These are phyloP conservation scores for Cercophora sp. DNA, from an alignment of 495 filamentous ascomycete species.

Conservation along the genomic window DNA sequence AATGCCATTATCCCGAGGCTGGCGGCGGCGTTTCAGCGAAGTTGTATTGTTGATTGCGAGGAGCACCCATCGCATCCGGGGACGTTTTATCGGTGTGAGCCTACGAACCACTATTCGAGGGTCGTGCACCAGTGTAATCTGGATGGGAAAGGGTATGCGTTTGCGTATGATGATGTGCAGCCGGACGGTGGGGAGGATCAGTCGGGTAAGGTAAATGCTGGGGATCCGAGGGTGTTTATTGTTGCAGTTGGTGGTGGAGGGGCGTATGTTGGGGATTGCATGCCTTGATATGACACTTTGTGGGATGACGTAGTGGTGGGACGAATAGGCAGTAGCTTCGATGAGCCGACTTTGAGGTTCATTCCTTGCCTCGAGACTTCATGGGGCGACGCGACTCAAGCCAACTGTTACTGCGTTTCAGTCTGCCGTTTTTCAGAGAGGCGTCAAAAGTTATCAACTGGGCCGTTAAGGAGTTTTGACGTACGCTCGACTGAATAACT, in stretches of 20 bases:
- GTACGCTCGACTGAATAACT: too few species aligned
- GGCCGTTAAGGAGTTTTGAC: too few species aligned
- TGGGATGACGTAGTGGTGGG: too few species aligned
- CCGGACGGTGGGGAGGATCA: conserved; percentile 58
- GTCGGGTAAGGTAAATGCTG: conserved; percentile 61
- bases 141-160: conserved; percentile 70
- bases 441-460: too few species aligned
- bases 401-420: too few species aligned
- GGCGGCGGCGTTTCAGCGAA: conserved; percentile 66
- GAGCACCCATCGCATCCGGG: conserved; percentile 49
- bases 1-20: conserved; percentile 61
- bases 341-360: too few species aligned
- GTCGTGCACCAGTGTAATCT: conserved; percentile 63
- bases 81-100: conserved; percentile 52
- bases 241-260: conserved; percentile 61
- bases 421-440: too few species aligned
- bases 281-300: too few species aligned
- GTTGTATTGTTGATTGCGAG: conserved; percentile 49
- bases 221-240: conserved; percentile 55
- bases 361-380: too few species aligned
- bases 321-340: too few species aligned
- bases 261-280: conserved; percentile 24
- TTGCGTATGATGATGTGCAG: conserved; percentile 77
- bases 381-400: too few species aligned
- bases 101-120: conserved; percentile 70